Percentiles rank a stretch among this genome's conserved stretches.
These are phyloP conservation scores for Bryoerythrophyllum caledonicum DNA, from an alignment of 225 moss, liverwort and hornwort genomes.

Conservation along the genomic window DNA sequence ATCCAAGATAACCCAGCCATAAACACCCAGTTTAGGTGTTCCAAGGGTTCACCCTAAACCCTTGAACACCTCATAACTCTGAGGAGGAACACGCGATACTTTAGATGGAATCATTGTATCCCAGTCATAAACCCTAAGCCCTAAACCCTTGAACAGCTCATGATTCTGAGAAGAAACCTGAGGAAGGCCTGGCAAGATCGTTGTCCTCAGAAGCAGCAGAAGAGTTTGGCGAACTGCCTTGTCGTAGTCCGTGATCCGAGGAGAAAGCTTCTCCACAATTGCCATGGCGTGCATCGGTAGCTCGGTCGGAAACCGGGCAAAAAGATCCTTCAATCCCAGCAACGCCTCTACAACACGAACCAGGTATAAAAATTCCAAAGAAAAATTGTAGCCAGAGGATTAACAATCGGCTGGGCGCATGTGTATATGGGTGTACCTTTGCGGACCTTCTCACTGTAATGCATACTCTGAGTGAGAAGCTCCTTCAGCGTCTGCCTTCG, in stretches of 20 bases:
- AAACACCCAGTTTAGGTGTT: too few species aligned
- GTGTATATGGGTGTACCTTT: conserved; percentile 54
- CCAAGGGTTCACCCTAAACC: too few species aligned
- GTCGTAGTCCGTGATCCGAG: conserved; percentile 82
- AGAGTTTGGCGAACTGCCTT: conserved; percentile 83
- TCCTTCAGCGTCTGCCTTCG: conserved; percentile 92
- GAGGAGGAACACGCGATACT: conserved; percentile 26
- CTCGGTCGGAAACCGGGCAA: conserved; percentile 72
- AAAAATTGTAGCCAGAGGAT: neutral
- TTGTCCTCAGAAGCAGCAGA: conserved; percentile 66
- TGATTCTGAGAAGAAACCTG: conserved; percentile 51
- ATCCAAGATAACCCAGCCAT: neutral
- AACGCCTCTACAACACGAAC: conserved; percentile 66
- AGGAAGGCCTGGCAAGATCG: conserved; percentile 79
- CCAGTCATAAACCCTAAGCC: neutral
- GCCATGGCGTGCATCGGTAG: conserved; percentile 78
- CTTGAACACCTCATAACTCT: conserved; percentile 6
- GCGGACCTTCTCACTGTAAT: conserved; percentile 87
- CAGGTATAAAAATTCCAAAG: neutral
- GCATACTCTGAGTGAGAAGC: conserved; percentile 84
- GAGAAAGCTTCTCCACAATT: conserved; percentile 82
- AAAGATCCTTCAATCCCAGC: conserved; percentile 82
- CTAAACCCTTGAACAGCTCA: neutral
- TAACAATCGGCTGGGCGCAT: neutral
- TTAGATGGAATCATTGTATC: too few species aligned